Conservation (phyloP, 2,329 filamentous ascomycete species). For the Cercospora brassicicola region DNA sequence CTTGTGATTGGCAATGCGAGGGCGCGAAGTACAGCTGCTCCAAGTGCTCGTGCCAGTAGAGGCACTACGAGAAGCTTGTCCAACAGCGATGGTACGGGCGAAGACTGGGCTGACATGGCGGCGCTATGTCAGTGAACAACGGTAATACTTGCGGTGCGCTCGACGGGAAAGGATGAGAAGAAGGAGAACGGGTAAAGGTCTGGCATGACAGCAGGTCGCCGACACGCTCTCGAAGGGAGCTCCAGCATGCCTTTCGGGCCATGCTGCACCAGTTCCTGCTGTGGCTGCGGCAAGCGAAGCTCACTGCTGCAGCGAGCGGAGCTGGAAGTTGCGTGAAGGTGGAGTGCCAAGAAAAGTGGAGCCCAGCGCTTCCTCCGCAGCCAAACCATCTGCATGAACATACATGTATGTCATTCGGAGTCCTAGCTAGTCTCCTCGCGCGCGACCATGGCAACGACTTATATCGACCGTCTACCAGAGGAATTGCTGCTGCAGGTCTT, state of each 20-base stretch:
- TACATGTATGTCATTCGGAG: background rate
- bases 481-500: slow-evolving; percentile 63
- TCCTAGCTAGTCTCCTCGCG: background rate
- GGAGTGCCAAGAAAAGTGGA: background rate
- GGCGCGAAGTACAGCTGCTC: slow-evolving; percentile 37
- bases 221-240: background rate
- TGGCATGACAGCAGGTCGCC: background rate
- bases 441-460: background rate
- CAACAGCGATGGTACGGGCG: background rate
- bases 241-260: background rate
- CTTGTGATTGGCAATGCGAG: slow-evolving; percentile 40
- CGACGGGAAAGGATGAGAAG: background rate
- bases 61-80: slow-evolving; percentile 25
- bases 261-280: background rate
- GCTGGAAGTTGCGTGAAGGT: background rate
- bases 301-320: background rate
- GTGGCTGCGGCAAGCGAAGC: background rate
- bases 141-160: background rate
- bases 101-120: background rate
- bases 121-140: background rate
- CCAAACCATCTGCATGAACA: background rate
- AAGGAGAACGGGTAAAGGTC: background rate
- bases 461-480: slow-evolving; percentile 53
- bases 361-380: background rate
- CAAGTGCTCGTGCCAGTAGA: slow-evolving; percentile 33